Base-by-base conservation (phyloP, 768 basidiomycete species). In the Polyporus arcularius region DNA sequence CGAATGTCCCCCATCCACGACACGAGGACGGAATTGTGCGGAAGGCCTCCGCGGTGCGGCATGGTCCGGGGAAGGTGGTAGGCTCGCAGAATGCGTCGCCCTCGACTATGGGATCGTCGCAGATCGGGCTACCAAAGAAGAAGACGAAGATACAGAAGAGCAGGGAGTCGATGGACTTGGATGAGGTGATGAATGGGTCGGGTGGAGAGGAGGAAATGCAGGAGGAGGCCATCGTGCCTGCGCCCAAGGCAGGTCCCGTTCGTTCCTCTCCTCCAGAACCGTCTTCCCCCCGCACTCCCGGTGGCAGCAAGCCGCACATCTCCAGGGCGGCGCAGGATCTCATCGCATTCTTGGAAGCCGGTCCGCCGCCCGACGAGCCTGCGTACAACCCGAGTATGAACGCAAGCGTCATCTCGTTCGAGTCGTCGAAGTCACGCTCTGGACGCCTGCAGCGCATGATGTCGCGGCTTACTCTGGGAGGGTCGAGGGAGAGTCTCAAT, bases 401-500 rank as follows among this genome's bases (percentile, higher is more conserved):
- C 49, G 80, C 81, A 28, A 78, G 76, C 55, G 70, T 73, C 7
- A 82, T 83, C 58, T 77, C 79, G 28, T 65, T 76, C 31, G 71
- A 72, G 58, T 73, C 77, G 69, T 61, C 69, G 63, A 59, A 76
- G 73, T 67, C 59, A 74, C 75, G 65, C 55, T 70, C 79, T 56
- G 85, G 85, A 50, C 82, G 90, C 28, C 75, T 94, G 61, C 88
- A 89, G 72, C 83, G 86, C 63, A 92, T 95, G 86, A 89, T 95
- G 67, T 92, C 91, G 18, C 88, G 85, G 66, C 77, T 94, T 30
- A 87, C 84, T 40, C 70, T 70, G 18, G 68, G 68, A 41, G 69
- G 67, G 40, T 74, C 67, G 45, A 76, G 84, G 55, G 75, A 74
- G 52, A 67, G 52, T 46, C 58, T 70, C 57, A 70, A 65, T 54